Evolutionary conservation across 2,329 filamentous ascomycete genomes (phyloP), one percentile per base, ranked within the genome.

Genomic region (Talaromyces sp.): DNA sequence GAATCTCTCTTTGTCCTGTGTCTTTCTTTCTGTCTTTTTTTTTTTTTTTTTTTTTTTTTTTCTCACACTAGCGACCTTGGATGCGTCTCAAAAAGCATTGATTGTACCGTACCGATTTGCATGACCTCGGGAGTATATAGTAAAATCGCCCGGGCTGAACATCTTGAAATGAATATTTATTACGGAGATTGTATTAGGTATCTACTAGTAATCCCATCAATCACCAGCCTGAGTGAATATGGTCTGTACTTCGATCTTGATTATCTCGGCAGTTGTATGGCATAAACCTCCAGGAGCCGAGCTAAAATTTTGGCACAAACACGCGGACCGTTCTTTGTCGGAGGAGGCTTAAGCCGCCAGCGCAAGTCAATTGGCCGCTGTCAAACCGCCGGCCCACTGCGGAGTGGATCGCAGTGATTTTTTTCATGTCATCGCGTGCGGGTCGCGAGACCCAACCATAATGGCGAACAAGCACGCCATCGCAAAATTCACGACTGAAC

Each of bases 391-490:
- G 35, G 24, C 35, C 19, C 32, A 46, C 5, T 24, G 13, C n/a
- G 19, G 42, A 46, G 55, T 60, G 57, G 55, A 55, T 35, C 47
- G 40, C 16, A 32, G 35, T 30, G 47, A 51, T 33, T 52, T 53
- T 54, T 59, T 55, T 55, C 45, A 20, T 51, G 57, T 54, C 44
- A 55, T 53, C 32, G 54, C 42, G 14, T 36, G 57, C 53, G 55
- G 57, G 43, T 19, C 32, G 49, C 11, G 49, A 44, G 48, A 11
- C 47, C 47, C 51, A 58, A 51, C 58, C 58, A 65, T 65, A 55
- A 47, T 35, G 33, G 32, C 42, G 47, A 46, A 41, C 51, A 54
- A 67, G 59, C 65, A 67, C 65, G 65, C 61, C 63, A 67, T 67
- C 63, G 56, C 29, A 37, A 37, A 49, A 41, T 47, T 54, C 49